phyloP scores from a whole-genome alignment of 495 filamentous ascomycete species.

The Penicillium robsamsonii region DNA sequence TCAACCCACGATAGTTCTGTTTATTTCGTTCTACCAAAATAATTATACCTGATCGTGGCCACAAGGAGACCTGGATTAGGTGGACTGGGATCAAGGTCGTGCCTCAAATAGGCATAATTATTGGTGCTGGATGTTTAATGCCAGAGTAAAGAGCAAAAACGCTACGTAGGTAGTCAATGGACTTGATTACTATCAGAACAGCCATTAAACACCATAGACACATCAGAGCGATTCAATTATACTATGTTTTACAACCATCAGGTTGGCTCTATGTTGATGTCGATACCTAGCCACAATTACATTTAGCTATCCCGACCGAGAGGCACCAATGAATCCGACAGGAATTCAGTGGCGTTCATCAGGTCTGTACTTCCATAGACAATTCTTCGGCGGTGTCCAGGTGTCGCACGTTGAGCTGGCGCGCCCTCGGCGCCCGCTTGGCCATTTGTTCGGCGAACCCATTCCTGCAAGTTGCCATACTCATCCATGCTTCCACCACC shows the following conservation, averaged over 20 bases:
- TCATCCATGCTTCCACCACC: conserved; percentile 98
- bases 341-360: conserved; percentile 86
- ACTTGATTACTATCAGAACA: not conserved
- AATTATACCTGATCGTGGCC: not conserved
- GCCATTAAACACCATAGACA: not conserved
- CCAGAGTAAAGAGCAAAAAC: not conserved
- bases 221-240: conserved; percentile 12
- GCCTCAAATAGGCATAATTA: not conserved
- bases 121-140: not conserved
- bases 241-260: conserved; percentile 11
- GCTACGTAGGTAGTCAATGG: not conserved
- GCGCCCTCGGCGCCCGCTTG: conserved; percentile 48
- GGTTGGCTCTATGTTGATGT: not conserved
- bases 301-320: conserved; percentile 66
- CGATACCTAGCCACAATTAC: conserved; percentile 4
- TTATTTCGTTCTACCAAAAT: not conserved
- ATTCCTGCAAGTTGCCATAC: conserved; percentile 96
- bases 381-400: conserved; percentile 62
- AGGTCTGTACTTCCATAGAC: conserved; percentile 96
- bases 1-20: not conserved
- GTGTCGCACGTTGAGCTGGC: conserved; percentile 42
- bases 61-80: not conserved
- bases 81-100: not conserved
- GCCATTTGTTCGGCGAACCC: conserved; percentile 74
- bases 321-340: conserved; percentile 72